Evolutionary conservation across 169 alveolate species (phyloP).

Genomic region (Plasmodium berghei): DNA sequence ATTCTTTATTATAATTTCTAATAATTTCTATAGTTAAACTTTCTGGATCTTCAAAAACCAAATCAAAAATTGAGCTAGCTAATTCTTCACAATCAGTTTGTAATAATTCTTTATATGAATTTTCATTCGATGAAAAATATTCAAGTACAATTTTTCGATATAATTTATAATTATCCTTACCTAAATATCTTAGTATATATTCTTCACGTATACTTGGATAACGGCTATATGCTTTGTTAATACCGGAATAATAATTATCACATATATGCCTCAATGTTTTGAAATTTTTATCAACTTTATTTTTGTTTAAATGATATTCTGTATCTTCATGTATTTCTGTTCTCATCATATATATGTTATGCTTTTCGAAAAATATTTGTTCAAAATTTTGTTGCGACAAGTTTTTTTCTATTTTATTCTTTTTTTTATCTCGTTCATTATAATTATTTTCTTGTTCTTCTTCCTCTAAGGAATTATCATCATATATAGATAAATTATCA

Average conservation of each 20-base stretch:
- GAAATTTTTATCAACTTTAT: slow-evolving; percentile 60
- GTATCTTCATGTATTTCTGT: slow-evolving; percentile 73
- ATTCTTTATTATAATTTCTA: slow-evolving; percentile 45
- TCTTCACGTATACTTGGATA: slow-evolving; percentile 72
- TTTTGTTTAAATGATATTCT: slow-evolving; percentile 67
- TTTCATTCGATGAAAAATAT: slow-evolving; percentile 59
- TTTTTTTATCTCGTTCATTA: too few species aligned
- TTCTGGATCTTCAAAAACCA: slow-evolving; percentile 46
- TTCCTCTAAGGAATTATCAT: too few species aligned
- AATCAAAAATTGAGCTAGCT: slow-evolving; percentile 39
- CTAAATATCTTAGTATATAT: slow-evolving; percentile 58
- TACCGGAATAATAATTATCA: slow-evolving; percentile 73
- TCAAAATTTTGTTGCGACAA: slow-evolving; percentile 33
- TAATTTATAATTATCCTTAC: slow-evolving; percentile 53
- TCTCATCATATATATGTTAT: slow-evolving; percentile 57
- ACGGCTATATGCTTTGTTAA: slow-evolving; percentile 40
- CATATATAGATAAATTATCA: too few species aligned
- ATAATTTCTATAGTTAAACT: slow-evolving; percentile 35
- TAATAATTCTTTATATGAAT: slow-evolving; percentile 71
- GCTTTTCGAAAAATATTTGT: slow-evolving; percentile 56
- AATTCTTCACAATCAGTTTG: slow-evolving; percentile 54
- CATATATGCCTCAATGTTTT: slow-evolving; percentile 44
- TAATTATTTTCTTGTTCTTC: too few species aligned
- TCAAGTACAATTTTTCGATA: slow-evolving; percentile 61
- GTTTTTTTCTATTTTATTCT: too few species aligned